Conservation (phyloP, 2,329 filamentous ascomycete genomes). For the Alternaria sp. region DNA sequence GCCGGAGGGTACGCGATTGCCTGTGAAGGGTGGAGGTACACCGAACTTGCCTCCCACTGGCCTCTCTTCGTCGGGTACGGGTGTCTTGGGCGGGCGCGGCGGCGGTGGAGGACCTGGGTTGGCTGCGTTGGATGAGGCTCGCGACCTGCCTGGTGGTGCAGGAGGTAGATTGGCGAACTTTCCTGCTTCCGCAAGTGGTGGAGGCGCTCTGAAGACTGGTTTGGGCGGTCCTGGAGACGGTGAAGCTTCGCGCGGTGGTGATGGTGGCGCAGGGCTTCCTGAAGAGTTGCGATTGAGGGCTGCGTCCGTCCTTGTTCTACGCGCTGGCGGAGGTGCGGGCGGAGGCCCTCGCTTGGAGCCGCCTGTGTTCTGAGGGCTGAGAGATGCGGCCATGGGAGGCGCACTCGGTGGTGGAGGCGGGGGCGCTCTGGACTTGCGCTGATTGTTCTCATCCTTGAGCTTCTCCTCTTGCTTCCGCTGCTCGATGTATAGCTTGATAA, state of each 20-base stretch:
- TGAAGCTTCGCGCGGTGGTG: constrained; percentile 73
- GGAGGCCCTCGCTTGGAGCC: constrained; percentile 66
- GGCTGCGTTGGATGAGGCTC: constrained; percentile 57
- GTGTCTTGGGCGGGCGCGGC: constrained; percentile 59
- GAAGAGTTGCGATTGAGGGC: constrained; percentile 51
- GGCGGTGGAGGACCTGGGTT: constrained; percentile 70
- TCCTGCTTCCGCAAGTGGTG: constrained; percentile 86
- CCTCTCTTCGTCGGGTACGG: constrained; percentile 67
- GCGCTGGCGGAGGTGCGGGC: constrained; percentile 63
- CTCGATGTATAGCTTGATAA: constrained; percentile 71
- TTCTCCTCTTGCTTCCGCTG: constrained; percentile 63
- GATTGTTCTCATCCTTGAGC: constrained; percentile 53
- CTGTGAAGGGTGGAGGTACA: constrained; percentile 80
- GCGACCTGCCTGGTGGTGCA: constrained; percentile 54
- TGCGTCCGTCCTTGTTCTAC: constrained; percentile 52
- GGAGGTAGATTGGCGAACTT: constrained; percentile 70
- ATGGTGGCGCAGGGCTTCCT: constrained; percentile 64
- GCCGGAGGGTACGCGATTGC: constrained; percentile 64
- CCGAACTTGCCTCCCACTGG: constrained; percentile 67
- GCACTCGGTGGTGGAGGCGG: constrained; percentile 66
- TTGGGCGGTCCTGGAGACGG: constrained; percentile 67
- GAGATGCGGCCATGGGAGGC: constrained; percentile 49
- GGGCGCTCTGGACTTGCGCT: constrained; percentile 61
- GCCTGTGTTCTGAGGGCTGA: constrained; percentile 69
- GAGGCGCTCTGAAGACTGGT: constrained; percentile 80